Conservation (phyloP, 768 basidiomycete genomes). For the Serendipita indica region DNA sequence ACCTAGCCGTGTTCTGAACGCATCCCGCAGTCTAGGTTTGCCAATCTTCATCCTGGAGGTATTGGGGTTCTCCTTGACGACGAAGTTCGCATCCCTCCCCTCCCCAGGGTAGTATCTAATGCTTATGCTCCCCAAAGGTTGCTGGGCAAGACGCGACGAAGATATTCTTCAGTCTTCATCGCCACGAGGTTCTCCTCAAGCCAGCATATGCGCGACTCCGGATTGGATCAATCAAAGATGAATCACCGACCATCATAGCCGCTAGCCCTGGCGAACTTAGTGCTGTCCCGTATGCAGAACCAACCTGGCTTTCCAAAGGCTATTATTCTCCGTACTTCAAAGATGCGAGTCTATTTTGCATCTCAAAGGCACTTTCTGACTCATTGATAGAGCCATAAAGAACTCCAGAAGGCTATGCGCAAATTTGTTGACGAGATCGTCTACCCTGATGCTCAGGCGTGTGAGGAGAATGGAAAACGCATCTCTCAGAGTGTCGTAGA, state of each 20-base stretch:
- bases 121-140: slow-evolving; percentile 17
- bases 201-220: slow-evolving; percentile 61
- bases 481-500: slow-evolving; percentile 64
- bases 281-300: slow-evolving; percentile 75
- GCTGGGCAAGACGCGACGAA: slow-evolving; percentile 82
- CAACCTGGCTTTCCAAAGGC: slow-evolving; percentile 59
- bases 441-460: slow-evolving; percentile 27
- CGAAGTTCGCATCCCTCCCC: slow-evolving; percentile 19
- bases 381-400: slow-evolving; percentile 38
- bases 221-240: slow-evolving; percentile 54
- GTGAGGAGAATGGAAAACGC: slow-evolving; percentile 76
- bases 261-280: slow-evolving; percentile 49
- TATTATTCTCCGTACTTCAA: slow-evolving; percentile 68
- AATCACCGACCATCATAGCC: slow-evolving; percentile 38
- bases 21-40: slow-evolving; percentile 33
- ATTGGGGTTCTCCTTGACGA: slow-evolving; percentile 52
- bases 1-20: slow-evolving; percentile 34
- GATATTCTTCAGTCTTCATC: slow-evolving; percentile 77
- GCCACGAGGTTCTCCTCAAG: slow-evolving; percentile 63
- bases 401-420: slow-evolving; percentile 44
- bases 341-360: slow-evolving; percentile 31
- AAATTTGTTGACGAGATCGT: slow-evolving; percentile 58
- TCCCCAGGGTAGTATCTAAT: not conserved
- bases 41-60: slow-evolving; percentile 72
- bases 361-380: not conserved